Base-by-base conservation (phyloP, 352 stramenopile genomes). In the Pythium catenulatum region DNA sequence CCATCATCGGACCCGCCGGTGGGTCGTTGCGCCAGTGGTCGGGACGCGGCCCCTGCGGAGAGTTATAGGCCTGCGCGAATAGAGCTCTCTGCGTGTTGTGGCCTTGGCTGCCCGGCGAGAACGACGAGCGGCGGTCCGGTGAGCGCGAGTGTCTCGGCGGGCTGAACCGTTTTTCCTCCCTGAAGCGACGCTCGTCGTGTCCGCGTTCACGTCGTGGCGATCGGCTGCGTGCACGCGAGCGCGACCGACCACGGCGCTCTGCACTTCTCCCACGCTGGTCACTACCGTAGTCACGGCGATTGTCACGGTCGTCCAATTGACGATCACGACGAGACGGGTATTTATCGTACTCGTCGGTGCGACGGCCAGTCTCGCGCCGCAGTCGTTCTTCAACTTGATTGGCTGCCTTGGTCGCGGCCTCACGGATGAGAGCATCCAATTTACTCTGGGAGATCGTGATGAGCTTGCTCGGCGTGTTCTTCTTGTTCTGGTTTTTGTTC, bases 361-460 rank as follows among this genome's bases (percentile, higher is more conserved):
- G 27, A 5, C 46, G 43, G 21, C 46, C 30, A 1, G n/a, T n/a
- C n/a, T 76, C 15, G 32, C 68, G 68, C 27, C 32, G 68, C 25
- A 76, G 17, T 48, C 41, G 27, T 32, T 76, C 27, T 61, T 59
- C 68, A 23, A 76, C 46, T 45, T 76, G 13, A 6, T 7, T 14
- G 14, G 46, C 68, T 4, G 68, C 13, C 46, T 76, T 76, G 43
- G 46, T 46, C 3, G 27, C 45, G 2, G 46, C 68, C 1, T 76
- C 68, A 6, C 68, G 15, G 23, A 76, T 63, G 17, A 76, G 46
- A 46, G 68, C 46, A 30, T 76, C 45, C 43, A 76, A 27, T 76
- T 76, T 43, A 14, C 30, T 46, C 68, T 45, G 68, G 9, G n/a
- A 25, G 1, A 63, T 27, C 8, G 68, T 63, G 11, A 76, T 32